A percentile compares a stretch with the other conserved stretches of the same genome.
Evolutionary conservation across 1,284 basidiomycete species (phyloP).

Genomic region (Ustilago hordei): DNA sequence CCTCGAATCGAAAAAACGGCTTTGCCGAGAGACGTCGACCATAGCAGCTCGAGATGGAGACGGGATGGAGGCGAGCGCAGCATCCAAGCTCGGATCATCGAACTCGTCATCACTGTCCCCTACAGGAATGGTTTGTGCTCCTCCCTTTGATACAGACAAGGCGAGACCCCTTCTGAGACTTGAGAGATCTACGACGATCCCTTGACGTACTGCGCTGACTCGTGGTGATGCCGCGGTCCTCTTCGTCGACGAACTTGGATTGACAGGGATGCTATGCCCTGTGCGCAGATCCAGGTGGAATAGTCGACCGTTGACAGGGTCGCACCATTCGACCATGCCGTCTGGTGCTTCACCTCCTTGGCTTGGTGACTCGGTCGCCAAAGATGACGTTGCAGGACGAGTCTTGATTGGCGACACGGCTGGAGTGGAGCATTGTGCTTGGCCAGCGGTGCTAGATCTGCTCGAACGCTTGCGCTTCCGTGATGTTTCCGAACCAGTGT

Average conservation of each 20-base stretch:
- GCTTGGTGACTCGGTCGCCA: constrained; percentile 21
- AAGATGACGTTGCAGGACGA: constrained; percentile 17
- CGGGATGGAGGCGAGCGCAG: constrained; percentile 21
- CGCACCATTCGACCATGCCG: constrained; percentile 20
- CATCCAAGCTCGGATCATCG: constrained; percentile 30
- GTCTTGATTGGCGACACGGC: not conserved
- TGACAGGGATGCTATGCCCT: constrained; percentile 25
- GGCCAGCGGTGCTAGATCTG: constrained; percentile 2
- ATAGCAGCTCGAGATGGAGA: constrained; percentile 8
- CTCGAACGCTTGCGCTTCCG: constrained; percentile 18
- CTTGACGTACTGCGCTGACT: not conserved
- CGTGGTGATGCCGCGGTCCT: not conserved
- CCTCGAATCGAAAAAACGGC: constrained; percentile 33
- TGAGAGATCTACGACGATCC: constrained; percentile 8
- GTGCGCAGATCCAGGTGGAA: constrained; percentile 39
- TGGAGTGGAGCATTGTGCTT: not conserved
- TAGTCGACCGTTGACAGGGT: constrained; percentile 24
- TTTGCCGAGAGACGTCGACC: constrained; percentile 9
- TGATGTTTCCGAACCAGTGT: not conserved
- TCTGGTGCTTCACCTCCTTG: constrained; percentile 3
- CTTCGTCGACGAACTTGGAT: not conserved
- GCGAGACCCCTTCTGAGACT: constrained; percentile 12
- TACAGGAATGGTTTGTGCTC: not conserved
- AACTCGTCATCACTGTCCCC: constrained; percentile 15
- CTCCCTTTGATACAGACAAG: not conserved